A percentile compares a stretch with the other conserved stretches of the same genome.
These are phyloP conservation scores for Colletotrichum sp. DNA, from an alignment of 2,329 filamentous ascomycete species.

Conservation along the genomic window DNA sequence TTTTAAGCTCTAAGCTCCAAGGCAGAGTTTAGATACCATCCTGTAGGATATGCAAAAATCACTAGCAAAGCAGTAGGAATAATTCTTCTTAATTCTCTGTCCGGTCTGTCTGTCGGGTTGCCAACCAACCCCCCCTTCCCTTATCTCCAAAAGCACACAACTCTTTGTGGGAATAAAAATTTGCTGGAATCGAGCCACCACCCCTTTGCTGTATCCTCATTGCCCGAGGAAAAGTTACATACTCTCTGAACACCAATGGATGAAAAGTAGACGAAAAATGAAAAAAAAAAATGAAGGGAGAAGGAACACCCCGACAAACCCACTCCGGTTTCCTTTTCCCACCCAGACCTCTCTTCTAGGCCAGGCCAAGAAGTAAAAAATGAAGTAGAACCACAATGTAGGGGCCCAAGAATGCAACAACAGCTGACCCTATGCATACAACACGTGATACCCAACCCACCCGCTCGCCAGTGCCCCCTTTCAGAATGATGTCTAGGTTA, in stretches of 20 bases:
- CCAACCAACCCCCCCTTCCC: not conserved
- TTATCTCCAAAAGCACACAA: not conserved
- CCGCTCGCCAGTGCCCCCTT: not conserved
- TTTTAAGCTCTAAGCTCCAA: not conserved
- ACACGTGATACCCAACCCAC: not conserved
- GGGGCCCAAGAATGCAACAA: not conserved
- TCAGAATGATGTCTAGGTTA: not conserved
- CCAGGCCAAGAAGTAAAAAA: not conserved
- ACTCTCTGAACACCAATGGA: constrained; percentile 13
- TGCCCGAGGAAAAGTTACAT: not conserved
- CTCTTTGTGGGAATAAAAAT: not conserved
- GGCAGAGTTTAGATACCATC: not conserved
- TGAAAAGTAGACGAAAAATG: not conserved
- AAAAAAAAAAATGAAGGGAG: not conserved
- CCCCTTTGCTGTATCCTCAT: not conserved
- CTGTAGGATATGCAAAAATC: not conserved
- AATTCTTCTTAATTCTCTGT: not conserved
- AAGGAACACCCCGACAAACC: not conserved
- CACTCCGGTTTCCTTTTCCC: constrained; percentile 5
- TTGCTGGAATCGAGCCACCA: not conserved
- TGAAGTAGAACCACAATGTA: not conserved
- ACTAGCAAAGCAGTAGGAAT: not conserved
- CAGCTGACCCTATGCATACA: not conserved
- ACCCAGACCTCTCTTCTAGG: not conserved
- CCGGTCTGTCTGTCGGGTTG: not conserved